Base-by-base conservation (phyloP, 2,329 filamentous ascomycete genomes). In the Pseudonectria foliicola region DNA sequence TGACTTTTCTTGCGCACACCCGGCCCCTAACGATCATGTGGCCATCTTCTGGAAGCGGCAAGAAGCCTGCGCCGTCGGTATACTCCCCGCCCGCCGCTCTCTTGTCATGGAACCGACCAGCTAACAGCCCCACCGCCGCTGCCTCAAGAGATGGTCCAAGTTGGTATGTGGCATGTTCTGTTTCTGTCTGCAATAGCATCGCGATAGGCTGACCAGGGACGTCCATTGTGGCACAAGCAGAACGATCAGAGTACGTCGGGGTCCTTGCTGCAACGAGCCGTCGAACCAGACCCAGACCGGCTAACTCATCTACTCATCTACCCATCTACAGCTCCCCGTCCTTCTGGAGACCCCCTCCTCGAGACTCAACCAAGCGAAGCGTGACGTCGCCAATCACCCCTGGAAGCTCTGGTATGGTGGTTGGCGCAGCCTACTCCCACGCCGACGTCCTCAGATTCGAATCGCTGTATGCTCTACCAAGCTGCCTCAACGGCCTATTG, bases 81-180 rank as follows among this genome's bases (percentile, higher is more conserved):
- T 57, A 71, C 61, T 26, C 41, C 31, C 44, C 31, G 31, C 36
- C 42, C 39, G 38, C 36, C 39, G 38, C 46, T 37, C 38, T 38
- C 29, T 37, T 33, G 45, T 36, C 31, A 41, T 43, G 29, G n/a
- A n/a, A 45, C 38, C 31, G 38, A 38, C 35, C 42, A 53, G 49
- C 56, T 64, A 50, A 63, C 57, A 49, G 48, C 58, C 57, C 56
- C 53, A 55, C 59, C 50, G 61, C 53, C 66, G 57, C 18, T 21
- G 18, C 18, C 18, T 8, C 70, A 96, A 87, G 92, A 98, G 75
- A 98, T 98, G 92, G 86, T 95, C 52, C 90, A 98, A 83, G 89
- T 98, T 71, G 90, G 92, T 96, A 82, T 55, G 73, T 71, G 36
- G 37, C 27, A 34, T 25, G 16, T 37, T 25, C 16, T 14, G 28